Evolutionary conservation across 345 rosid species (phyloP).

Genomic region (Psidium friedrichsthalianum): DNA sequence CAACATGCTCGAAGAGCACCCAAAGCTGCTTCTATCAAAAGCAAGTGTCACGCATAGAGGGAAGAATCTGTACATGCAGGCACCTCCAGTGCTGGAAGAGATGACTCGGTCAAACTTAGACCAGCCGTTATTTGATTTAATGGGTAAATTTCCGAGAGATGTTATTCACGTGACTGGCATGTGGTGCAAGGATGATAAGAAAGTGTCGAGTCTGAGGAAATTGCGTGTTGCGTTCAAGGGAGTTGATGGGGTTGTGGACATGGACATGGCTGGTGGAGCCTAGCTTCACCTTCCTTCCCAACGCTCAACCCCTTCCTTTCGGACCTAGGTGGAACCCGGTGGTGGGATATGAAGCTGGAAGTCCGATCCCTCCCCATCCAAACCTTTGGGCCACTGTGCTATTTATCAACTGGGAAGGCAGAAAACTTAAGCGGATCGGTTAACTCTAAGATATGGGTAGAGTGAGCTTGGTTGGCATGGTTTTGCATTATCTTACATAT

Average conservation of each 20-base stretch:
- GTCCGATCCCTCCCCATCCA: neutral
- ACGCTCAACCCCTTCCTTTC: neutral
- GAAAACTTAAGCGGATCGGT: neutral
- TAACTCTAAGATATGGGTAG: neutral
- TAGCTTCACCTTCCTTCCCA: neutral
- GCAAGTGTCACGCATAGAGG: constrained; percentile 59
- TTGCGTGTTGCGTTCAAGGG: constrained; percentile 66
- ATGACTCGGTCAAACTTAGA: constrained; percentile 67
- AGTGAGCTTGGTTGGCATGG: neutral
- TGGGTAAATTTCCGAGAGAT: constrained; percentile 54
- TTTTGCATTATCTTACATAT: neutral
- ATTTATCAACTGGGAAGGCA: neutral
- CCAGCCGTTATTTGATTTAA: constrained; percentile 52
- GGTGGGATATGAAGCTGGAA: neutral
- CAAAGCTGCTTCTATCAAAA: constrained; percentile 57
- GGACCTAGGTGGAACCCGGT: neutral
- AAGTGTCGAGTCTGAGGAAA: constrained; percentile 44
- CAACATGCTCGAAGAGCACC: constrained; percentile 67
- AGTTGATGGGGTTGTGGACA: constrained; percentile 50
- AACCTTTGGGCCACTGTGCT: neutral
- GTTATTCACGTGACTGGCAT: constrained; percentile 47
- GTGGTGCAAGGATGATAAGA: constrained; percentile 39
- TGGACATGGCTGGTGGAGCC: constrained; percentile 85
- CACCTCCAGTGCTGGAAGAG: constrained; percentile 89
- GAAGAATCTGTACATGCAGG: constrained; percentile 81